Conservation (phyloP, 257 asterid species). For the Striga asiatica region DNA sequence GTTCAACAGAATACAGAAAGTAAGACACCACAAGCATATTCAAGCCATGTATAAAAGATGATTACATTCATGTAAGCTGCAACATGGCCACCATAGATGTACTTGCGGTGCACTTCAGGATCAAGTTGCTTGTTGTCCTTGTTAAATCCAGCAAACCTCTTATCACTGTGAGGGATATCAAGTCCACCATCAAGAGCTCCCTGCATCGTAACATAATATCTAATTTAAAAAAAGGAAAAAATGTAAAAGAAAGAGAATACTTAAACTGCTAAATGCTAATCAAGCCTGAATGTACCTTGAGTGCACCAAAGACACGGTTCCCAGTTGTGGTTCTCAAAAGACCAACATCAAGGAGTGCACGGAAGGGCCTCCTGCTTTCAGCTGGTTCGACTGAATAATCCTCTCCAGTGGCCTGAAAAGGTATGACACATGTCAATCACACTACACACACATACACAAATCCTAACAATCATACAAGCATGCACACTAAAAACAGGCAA, state of each 20-base stretch:
- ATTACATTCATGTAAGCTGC: constrained; percentile 2
- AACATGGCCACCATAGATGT: constrained; percentile 8
- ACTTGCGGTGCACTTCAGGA: constrained; percentile 4
- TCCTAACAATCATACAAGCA: background rate
- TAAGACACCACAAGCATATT: background rate
- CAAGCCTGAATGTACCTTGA: constrained; percentile 35
- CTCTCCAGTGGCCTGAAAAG: constrained; percentile 76
- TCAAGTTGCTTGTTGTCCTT: constrained; percentile 1
- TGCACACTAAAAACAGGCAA: background rate
- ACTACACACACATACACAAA: background rate
- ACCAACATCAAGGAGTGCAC: constrained; percentile 92
- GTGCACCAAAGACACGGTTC: constrained; percentile 86
- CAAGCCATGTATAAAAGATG: background rate
- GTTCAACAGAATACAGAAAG: background rate
- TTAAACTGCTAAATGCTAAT: background rate
- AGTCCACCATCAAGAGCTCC: constrained; percentile 4
- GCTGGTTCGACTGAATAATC: constrained; percentile 85
- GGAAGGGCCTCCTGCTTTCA: constrained; percentile 86
- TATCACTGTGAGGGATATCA: constrained; percentile 1
- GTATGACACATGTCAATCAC: background rate
- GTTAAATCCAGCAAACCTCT: constrained; percentile 7
- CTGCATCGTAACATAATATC: background rate
- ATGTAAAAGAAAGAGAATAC: background rate
- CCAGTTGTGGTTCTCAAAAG: constrained; percentile 84
- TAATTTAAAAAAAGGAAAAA: background rate